A percentile compares a stretch with the other conserved stretches of the same genome.
Evolutionary conservation across 2,329 filamentous ascomycete genomes (phyloP).

Genomic region (Aspergillus terreus): DNA sequence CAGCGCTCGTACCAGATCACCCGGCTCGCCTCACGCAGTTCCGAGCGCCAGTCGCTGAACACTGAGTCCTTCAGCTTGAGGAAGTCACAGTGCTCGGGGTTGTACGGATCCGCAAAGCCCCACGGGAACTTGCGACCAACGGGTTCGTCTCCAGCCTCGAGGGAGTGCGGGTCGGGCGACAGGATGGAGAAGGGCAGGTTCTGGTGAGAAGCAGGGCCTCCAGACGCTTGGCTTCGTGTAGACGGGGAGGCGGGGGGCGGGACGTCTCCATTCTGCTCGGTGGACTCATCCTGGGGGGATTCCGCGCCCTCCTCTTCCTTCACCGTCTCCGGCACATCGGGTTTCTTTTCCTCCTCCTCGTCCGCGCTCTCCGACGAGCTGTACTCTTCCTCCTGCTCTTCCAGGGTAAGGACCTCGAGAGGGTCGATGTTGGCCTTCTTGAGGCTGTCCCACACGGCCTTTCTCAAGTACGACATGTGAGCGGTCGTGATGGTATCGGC

Average conservation of each 20-base stretch:
- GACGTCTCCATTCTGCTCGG: conserved; percentile 8
- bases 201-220: conserved; percentile 47
- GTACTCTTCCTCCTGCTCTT: conserved; percentile 64
- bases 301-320: conserved; percentile 26
- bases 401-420: conserved; percentile 77
- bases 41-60: conserved; percentile 87
- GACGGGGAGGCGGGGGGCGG: conserved; percentile 27
- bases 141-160: conserved; percentile 50
- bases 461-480: conserved; percentile 91
- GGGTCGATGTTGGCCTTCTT: conserved; percentile 85
- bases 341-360: conserved; percentile 35
- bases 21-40: conserved; percentile 83
- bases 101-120: conserved; percentile 94
- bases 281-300: conserved; percentile 20
- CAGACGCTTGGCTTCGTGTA: conserved; percentile 30
- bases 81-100: conserved; percentile 91
- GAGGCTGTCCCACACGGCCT: conserved; percentile 81
- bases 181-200: conserved; percentile 88
- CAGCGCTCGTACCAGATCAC: conserved; percentile 96
- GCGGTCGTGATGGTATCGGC: conserved; percentile 93
- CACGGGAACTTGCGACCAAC: conserved; percentile 89
- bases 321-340: conserved; percentile 16
- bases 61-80: conserved; percentile 83
- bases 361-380: conserved; percentile 48
- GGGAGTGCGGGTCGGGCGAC: conserved; percentile 78